A percentile compares a stretch with the other conserved stretches of the same genome.
Evolutionary conservation across 139 green algal genomes (phyloP).

Genomic region (Nannochloris sp.): DNA sequence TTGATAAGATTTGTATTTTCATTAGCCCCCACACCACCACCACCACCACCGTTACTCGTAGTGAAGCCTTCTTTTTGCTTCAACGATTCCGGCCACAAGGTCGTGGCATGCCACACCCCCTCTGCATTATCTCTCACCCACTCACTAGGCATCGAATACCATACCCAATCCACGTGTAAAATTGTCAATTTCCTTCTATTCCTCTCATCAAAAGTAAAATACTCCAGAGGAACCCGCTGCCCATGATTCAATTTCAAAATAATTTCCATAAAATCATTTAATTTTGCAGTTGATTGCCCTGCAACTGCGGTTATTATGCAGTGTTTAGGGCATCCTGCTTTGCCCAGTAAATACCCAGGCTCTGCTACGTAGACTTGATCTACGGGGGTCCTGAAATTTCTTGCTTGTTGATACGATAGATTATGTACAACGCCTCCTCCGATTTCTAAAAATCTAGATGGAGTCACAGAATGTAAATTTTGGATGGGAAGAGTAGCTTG

Average conservation of each 20-base stretch:
- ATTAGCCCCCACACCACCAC: background rate
- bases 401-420: slow-evolving; percentile 83
- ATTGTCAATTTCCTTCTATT: slow-evolving; percentile 39
- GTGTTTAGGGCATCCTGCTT: slow-evolving; percentile 61
- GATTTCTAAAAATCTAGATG: slow-evolving; percentile 70
- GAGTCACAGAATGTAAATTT: slow-evolving; percentile 73
- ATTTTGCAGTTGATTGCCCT: slow-evolving; percentile 50
- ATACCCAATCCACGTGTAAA: slow-evolving; percentile 46
- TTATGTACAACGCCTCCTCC: slow-evolving; percentile 66
- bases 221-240: slow-evolving; percentile 66
- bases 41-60: background rate
- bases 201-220: slow-evolving; percentile 52
- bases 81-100: background rate
- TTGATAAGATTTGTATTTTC: background rate
- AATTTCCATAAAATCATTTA: slow-evolving; percentile 35
- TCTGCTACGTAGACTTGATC: slow-evolving; percentile 75
- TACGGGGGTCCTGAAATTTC: slow-evolving; percentile 49
- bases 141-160: slow-evolving; percentile 60
- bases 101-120: slow-evolving; percentile 33
- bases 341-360: slow-evolving; percentile 31
- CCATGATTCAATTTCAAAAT: slow-evolving; percentile 43
- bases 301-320: slow-evolving; percentile 70
- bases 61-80: background rate
- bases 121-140: slow-evolving; percentile 62
- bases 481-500: slow-evolving; percentile 35